Conservation (phyloP, 139 green algal species). For the Chlorella sp. region DNA sequence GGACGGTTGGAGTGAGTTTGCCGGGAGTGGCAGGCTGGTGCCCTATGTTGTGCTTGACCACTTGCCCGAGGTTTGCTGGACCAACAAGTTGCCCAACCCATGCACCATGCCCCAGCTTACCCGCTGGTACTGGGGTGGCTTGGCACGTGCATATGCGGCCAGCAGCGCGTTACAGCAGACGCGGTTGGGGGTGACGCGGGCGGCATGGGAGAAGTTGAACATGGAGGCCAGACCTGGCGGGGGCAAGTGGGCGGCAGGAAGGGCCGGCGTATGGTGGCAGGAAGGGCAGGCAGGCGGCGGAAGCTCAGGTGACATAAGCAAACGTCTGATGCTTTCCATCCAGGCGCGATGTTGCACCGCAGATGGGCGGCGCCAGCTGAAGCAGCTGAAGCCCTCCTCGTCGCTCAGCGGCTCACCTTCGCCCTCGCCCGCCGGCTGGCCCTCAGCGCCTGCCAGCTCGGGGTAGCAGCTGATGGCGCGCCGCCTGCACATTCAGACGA, state of each 20-base stretch:
- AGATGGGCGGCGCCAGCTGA: no score
- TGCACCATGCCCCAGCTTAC: not conserved
- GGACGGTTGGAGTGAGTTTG: no score
- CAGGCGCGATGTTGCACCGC: no score
- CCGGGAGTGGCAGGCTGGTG: no score
- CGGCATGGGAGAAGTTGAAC: constrained; percentile 54
- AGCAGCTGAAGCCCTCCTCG: no score
- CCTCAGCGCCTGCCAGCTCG: not conserved
- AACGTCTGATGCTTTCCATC: no score
- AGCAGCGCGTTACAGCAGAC: constrained; percentile 94
- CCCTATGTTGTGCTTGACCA: no score
- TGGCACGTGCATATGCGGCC: constrained; percentile 82
- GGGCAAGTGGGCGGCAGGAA: not conserved
- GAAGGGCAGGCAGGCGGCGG: not conserved
- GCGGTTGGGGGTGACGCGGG: constrained; percentile 63
- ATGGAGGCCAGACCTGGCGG: constrained; percentile 22
- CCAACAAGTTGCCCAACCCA: not conserved
- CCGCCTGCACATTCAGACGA: not conserved
- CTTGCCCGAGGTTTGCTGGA: no score
- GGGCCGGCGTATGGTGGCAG: not conserved
- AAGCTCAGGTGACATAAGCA: not conserved
- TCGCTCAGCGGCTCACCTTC: not conserved
- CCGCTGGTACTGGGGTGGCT: constrained; percentile 66
- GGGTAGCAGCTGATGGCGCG: constrained; percentile 49
- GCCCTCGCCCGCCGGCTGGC: no score